Evolutionary conservation across 2,329 filamentous ascomycete species (phyloP), one percentile per base, ranked within the genome.

Genomic region (Phyllosticta citrichinensis): DNA sequence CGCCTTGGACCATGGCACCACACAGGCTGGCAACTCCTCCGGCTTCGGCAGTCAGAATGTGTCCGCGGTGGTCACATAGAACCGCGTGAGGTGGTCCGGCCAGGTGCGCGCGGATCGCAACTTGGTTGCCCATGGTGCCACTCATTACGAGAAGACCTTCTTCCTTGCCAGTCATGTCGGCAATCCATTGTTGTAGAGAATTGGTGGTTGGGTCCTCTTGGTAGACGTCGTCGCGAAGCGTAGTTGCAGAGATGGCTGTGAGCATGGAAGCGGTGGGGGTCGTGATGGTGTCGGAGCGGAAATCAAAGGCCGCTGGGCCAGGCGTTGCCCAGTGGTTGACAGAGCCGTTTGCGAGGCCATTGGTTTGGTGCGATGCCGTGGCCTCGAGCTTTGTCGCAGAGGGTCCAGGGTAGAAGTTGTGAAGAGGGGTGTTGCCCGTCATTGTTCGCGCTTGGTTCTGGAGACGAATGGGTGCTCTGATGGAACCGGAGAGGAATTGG

Each of bases 101-200:
- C 14, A 97, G 80, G 62, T 94, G 87, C 1, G 88, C 82, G 50
- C 92, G 85, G 52, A 96, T 80, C 0, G 88, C 87, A 19, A 97
- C 79, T 72, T 96, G 91, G 75, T 97, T 97, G 51, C 91, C 91
- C 91, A 96, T 96, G 4, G 92, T 96, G 3, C 93, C 93, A 0
- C 89, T 94, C 62, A 95, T 80, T 60, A 96, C 89, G 59, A 96
- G 86, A 4, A 97, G 79, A 0, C 83, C 88, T 8, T 84, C 85
- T 68, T 91, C 87, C 67, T 95, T 91, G 66, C 84, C 84, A 0
- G 89, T 83, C 3, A 95, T 80, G 33, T 81, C 71, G 19, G 91
- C 89, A 53, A 95, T 81, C 71, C 88, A 86, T 54, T 80, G 75
- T 73, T 97, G 89, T 51, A 97, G 83, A 24, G 83, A 80, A 57